Evolutionary conservation across 2,329 filamentous ascomycete genomes (phyloP).

Genomic region (Penicillium rolfsii): DNA sequence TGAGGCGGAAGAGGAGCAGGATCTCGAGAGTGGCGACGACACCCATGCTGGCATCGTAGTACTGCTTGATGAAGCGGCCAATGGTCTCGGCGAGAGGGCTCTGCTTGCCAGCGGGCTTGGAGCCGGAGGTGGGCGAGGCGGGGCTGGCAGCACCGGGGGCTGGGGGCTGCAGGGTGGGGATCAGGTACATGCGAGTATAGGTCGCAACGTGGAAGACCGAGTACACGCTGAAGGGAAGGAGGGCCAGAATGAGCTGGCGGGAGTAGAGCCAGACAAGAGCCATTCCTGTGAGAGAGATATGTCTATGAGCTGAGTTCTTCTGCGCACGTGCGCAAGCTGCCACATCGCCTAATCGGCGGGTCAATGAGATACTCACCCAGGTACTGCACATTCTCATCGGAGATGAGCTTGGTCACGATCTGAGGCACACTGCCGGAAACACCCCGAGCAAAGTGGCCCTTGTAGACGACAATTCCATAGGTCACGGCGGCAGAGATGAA

Average conservation of each 20-base stretch:
- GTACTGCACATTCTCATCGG: slow-evolving; percentile 98
- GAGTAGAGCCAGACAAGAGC: slow-evolving; percentile 93
- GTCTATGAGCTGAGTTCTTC: slow-evolving; percentile 8
- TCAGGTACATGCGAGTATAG: slow-evolving; percentile 89
- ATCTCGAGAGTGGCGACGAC: slow-evolving; percentile 89
- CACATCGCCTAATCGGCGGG: not conserved
- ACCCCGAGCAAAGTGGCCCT: slow-evolving; percentile 86
- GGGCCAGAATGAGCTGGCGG: slow-evolving; percentile 83
- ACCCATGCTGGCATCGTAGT: slow-evolving; percentile 96
- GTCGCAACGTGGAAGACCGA: slow-evolving; percentile 98
- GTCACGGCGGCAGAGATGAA: slow-evolving; percentile 89
- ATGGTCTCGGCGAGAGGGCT: slow-evolving; percentile 77
- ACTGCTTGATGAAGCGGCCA: slow-evolving; percentile 92
- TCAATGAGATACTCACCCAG: slow-evolving; percentile 65
- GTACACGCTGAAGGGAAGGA: slow-evolving; percentile 95
- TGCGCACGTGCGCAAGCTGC: slow-evolving; percentile 10
- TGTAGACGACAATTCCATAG: slow-evolving; percentile 98
- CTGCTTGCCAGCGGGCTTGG: slow-evolving; percentile 52
- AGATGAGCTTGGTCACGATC: slow-evolving; percentile 68
- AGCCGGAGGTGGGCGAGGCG: slow-evolving; percentile 56
- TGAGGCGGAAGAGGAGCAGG: slow-evolving; percentile 78
- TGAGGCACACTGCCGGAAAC: slow-evolving; percentile 66
- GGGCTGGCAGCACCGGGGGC: slow-evolving; percentile 53
- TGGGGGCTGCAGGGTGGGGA: slow-evolving; percentile 79
- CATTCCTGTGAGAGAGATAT: slow-evolving; percentile 65